Evolutionary conservation across 2,329 filamentous ascomycete genomes (phyloP), one percentile per base, ranked within the genome.

Genomic region (Cladosporium sp.): DNA sequence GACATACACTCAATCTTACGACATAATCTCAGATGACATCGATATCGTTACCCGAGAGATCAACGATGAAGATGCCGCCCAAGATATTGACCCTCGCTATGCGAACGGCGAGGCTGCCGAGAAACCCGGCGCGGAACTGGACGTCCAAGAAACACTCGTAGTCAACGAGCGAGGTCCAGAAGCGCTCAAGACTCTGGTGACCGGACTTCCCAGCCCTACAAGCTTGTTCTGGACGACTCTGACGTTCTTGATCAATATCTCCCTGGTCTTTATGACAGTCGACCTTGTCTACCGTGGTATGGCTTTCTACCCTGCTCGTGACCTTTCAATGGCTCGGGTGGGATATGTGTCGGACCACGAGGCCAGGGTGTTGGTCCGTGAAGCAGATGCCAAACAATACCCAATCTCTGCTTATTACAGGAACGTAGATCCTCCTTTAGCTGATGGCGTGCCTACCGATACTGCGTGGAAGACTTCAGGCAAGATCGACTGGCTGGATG

Each of bases 271-370:
- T 7, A 80, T 92, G 68, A 80, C 85, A 0, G 77, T 85, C 20
- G 93, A 99, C 67, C 80, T 91, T 34, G 76, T 95, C 12, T 90
- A 88, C 64, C 82, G 87, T 17, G 85, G 86, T 2, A 81, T 82
- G 9, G 68, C 85, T 53, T 79, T 86, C 29, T 78, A 95, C 66
- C 83, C 85, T 3, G 83, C 77, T 20, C 73, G 88, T 22, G 84
- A 95, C 57, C 73, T 96, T 9, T 88, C 90, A 0, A 95, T 99
- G 66, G 88, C 88, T 36, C 81, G 93, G 7, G 74, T 96, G 13
- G 93, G 93, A 20, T 92, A 92, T 66, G 85, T 97, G 22, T 95
- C 90, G 4, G 80, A 88, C 15, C 80, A 77, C 0, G 85, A 85
- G 50, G 93, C 90, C 18, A 90, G 83, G 54, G 78, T 99, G 34